Base-by-base conservation (phyloP, 2,329 filamentous ascomycete genomes). In the Phyllosticta citriasiana region DNA sequence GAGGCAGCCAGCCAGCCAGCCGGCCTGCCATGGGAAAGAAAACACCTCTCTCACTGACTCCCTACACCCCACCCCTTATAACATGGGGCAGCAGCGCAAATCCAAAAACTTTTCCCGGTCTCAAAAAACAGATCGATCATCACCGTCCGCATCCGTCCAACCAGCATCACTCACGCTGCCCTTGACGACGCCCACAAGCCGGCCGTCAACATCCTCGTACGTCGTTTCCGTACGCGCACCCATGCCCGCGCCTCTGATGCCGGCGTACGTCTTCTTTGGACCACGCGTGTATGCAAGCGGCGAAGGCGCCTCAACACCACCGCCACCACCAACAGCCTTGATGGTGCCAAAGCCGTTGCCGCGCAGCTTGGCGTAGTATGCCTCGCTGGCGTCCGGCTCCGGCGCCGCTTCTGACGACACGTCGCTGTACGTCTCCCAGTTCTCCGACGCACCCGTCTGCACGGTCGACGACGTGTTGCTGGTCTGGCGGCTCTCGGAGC, bases 361-460 rank as follows among this genome's bases (percentile, higher is more conserved):
- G 62, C 87, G 83, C 55, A 92, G 76, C 73, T 89, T 91, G 65
- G 89, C 88, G 69, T 90, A 90, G 73, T 96, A 95, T 9, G 84
- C 81, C 63, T 94, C 89, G 3, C 86, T 86, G 0, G 83, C 83
- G 71, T 96, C 91, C 25, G 67, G 68, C 65, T 76, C 74, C 16
- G 53, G 47, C 35, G 55, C 61, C 14, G 40, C 40, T 5, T 47
- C 40, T 14, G 40, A 47, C 2, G 56, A 62, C 87, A 64, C 85
- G 72, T 96, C 90, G 67, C 94, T 92, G 68, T 94, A 97, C 9
- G 92, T 96, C 75, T 97, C 93, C 93, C 93, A 97, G 73, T 97
- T 97, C 75, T 97, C 93, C 3, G 90, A 96, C 1, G 89, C 90
- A 3, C 51, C 81, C 1, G 88, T 90, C n/a, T 77, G 77, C 24